phyloP scores from a whole-genome alignment of 2,329 filamentous ascomycete species.

The Monilinia aucupariae region DNA sequence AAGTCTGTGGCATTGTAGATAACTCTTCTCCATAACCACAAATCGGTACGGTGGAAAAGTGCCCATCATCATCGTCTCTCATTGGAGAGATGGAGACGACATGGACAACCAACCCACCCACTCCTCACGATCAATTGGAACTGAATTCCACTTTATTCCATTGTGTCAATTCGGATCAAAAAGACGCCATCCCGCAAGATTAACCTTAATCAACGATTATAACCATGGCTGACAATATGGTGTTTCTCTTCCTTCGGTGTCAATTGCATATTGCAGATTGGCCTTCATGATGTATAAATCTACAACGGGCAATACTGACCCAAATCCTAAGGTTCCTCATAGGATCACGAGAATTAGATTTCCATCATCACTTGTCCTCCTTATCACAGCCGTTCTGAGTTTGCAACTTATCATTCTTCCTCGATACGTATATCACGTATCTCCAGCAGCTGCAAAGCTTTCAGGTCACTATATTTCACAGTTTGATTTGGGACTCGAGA shows the following conservation, averaged over 20 bases:
- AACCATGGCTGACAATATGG: background rate
- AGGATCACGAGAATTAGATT: constrained; percentile 16
- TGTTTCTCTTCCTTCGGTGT: background rate
- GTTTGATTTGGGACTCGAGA: constrained; percentile 27
- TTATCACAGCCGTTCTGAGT: constrained; percentile 22
- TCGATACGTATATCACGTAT: constrained; percentile 23
- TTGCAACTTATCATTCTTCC: constrained; percentile 30
- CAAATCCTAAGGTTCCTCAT: background rate
- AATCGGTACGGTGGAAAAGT: no score
- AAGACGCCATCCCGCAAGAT: background rate
- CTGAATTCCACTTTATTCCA: background rate
- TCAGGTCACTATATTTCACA: constrained; percentile 24
- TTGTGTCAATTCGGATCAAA: background rate
- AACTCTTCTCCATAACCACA: no score
- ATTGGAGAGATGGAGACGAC: no score
- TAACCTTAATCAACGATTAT: no score
- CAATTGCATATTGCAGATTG: background rate
- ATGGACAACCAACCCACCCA: background rate
- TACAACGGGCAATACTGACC: background rate
- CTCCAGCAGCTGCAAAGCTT: constrained; percentile 21
- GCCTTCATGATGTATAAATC: constrained; percentile 13
- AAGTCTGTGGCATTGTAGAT: no score
- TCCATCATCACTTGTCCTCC: constrained; percentile 25
- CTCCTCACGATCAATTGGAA: background rate
- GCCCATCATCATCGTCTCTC: no score